Conservation (phyloP, 345 rosid species). For the Populus pruinosa region DNA sequence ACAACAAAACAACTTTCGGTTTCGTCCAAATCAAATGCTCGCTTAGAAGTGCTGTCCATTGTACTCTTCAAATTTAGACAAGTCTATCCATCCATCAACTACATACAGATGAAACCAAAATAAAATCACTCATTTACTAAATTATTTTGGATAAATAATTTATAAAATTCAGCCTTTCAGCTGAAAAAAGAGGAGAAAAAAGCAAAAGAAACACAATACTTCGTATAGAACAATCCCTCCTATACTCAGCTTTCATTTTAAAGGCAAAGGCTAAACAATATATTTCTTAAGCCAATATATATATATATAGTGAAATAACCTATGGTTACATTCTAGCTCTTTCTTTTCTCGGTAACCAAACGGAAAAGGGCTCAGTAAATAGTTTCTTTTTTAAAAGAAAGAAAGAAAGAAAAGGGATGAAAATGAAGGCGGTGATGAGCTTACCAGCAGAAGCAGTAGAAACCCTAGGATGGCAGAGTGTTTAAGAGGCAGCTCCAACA, state of each 20-base stretch:
- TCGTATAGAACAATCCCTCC: no score
- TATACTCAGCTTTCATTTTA: no score
- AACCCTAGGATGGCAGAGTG: constrained; percentile 35
- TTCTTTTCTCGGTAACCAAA: background rate
- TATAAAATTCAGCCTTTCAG: no score
- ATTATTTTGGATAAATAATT: background rate
- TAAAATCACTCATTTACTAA: background rate
- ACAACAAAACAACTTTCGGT: constrained; percentile 28
- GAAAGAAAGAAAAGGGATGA: background rate
- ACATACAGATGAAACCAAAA: background rate
- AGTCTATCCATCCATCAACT: constrained; percentile 7
- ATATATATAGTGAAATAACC: background rate
- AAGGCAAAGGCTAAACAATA: background rate
- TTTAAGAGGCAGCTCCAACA: constrained; percentile 17
- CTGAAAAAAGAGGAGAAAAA: no score
- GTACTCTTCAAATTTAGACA: constrained; percentile 7
- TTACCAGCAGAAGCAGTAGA: constrained; percentile 17
- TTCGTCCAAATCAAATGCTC: constrained; percentile 37
- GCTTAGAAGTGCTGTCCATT: constrained; percentile 40
- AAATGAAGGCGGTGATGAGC: constrained; percentile 8
- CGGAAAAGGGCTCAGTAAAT: background rate
- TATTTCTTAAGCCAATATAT: background rate
- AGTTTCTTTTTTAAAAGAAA: background rate
- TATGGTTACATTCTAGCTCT: background rate
- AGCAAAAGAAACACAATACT: no score